Conservation (phyloP, 768 basidiomycete genomes). For the Stropharia rugosoannulata region DNA sequence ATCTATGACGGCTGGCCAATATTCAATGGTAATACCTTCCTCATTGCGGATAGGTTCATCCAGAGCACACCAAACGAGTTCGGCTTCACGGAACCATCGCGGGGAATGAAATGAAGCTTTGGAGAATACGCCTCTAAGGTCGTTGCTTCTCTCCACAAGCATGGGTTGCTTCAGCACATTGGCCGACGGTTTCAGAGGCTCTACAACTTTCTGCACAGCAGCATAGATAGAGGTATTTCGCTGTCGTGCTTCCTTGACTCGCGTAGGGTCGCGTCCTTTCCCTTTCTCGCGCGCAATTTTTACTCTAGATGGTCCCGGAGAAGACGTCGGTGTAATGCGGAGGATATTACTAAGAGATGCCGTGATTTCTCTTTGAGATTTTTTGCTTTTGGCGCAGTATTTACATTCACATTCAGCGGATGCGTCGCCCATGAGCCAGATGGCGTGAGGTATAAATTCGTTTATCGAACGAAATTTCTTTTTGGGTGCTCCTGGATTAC, state of each 20-base stretch:
- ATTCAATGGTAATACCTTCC: conserved; percentile 47
- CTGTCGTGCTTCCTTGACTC: conserved; percentile 11
- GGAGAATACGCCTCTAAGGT: conserved; percentile 58
- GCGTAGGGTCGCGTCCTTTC: conserved; percentile 18
- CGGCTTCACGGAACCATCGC: conserved; percentile 66
- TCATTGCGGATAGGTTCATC: conserved; percentile 45
- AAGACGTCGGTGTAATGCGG: conserved; percentile 22
- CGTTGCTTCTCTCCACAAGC: conserved; percentile 60
- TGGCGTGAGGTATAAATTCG: conserved; percentile 82
- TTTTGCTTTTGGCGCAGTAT: conserved; percentile 70
- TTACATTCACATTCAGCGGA: conserved; percentile 67
- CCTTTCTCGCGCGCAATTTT: conserved; percentile 23
- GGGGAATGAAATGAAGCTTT: conserved; percentile 43
- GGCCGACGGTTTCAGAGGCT: conserved; percentile 27
- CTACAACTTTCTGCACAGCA: conserved; percentile 36
- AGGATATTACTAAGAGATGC: conserved; percentile 43
- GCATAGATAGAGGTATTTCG: conserved; percentile 37
- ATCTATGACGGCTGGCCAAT: conserved; percentile 76
- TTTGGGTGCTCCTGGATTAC: conserved; percentile 41
- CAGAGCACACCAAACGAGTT: conserved; percentile 71
- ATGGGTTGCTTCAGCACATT: conserved; percentile 44
- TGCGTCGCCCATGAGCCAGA: conserved; percentile 69
- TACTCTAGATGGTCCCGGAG: conserved; percentile 17
- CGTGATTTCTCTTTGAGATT: conserved; percentile 69
- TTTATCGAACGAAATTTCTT: conserved; percentile 74